A percentile compares a stretch with the other conserved stretches of the same genome.
These are phyloP conservation scores for Phyllosticta citribraziliensis DNA, from an alignment of 2,329 filamentous ascomycete species.

Conservation along the genomic window DNA sequence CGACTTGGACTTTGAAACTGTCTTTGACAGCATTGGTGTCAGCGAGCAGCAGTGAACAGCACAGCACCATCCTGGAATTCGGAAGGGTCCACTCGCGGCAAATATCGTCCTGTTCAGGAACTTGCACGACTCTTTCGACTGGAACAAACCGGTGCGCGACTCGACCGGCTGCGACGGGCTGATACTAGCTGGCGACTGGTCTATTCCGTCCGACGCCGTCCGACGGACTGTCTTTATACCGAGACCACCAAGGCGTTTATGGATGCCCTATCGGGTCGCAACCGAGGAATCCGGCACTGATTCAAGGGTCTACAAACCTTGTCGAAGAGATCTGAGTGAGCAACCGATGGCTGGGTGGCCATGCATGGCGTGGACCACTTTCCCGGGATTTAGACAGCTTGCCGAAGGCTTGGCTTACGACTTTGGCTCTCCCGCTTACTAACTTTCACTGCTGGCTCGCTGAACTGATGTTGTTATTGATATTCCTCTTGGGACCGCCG, in stretches of 20 bases:
- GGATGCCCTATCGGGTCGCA: neutral
- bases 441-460: slow-evolving; percentile 51
- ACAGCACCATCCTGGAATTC: neutral
- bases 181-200: neutral
- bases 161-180: neutral
- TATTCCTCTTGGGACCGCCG: neutral
- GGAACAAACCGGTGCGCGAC: neutral
- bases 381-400: neutral
- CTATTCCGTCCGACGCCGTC: neutral
- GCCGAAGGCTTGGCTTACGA: neutral
- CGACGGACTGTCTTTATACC: neutral
- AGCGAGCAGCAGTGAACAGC: slow-evolving; percentile 44
- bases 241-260: neutral
- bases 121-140: neutral
- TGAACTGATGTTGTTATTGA: slow-evolving; percentile 34
- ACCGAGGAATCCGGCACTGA: neutral
- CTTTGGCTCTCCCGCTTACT: slow-evolving; percentile 23
- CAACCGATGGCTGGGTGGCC: neutral
- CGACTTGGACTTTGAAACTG: slow-evolving; percentile 5
- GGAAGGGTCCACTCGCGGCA: neutral
- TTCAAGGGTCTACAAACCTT: neutral
- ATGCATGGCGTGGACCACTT: neutral
- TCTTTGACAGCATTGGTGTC: slow-evolving; percentile 20
- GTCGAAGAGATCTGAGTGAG: neutral
- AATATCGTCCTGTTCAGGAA: neutral